Percentiles rank a stretch among this genome's conserved stretches.
These are phyloP conservation scores for Huiozyma sinensis DNA, from an alignment of 805 yeast genomes.

Conservation along the genomic window DNA sequence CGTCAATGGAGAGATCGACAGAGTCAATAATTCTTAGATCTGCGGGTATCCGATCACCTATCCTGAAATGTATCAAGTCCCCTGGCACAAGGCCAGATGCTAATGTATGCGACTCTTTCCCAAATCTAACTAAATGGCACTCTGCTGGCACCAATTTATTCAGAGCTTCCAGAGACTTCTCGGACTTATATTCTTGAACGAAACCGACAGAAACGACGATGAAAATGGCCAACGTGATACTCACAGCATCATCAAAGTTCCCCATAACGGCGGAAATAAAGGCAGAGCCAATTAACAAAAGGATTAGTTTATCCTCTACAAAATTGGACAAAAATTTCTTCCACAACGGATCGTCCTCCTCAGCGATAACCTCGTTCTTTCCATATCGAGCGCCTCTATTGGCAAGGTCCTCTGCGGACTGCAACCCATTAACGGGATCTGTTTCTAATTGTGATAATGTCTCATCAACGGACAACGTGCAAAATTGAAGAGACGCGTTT, in stretches of 20 bases:
- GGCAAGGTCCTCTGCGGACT: constrained; percentile 57
- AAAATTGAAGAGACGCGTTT: constrained; percentile 52
- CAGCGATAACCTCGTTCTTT: constrained; percentile 60
- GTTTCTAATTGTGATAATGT: constrained; percentile 55
- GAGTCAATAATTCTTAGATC: constrained; percentile 76
- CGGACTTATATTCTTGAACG: constrained; percentile 93
- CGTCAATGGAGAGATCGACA: constrained; percentile 78
- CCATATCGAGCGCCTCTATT: constrained; percentile 72
- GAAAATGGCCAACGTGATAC: constrained; percentile 81
- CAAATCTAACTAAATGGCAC: constrained; percentile 81
- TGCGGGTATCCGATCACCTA: constrained; percentile 96
- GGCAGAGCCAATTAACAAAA: constrained; percentile 84
- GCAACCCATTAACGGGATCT: constrained; percentile 47
- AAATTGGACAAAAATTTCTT: constrained; percentile 70
- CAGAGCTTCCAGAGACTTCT: constrained; percentile 85
- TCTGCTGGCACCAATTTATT: constrained; percentile 94
- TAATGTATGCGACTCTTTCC: constrained; percentile 65
- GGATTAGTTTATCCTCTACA: constrained; percentile 82
- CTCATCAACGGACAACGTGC: constrained; percentile 54
- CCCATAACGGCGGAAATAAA: constrained; percentile 82
- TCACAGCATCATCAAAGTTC: constrained; percentile 91
- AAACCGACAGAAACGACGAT: constrained; percentile 96
- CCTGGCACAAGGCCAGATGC: constrained; percentile 93
- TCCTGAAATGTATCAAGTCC: constrained; percentile 77
- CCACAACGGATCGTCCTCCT: constrained; percentile 65